Conservation (phyloP, 768 basidiomycete genomes). For the Lactarius pseudohatsudake region DNA sequence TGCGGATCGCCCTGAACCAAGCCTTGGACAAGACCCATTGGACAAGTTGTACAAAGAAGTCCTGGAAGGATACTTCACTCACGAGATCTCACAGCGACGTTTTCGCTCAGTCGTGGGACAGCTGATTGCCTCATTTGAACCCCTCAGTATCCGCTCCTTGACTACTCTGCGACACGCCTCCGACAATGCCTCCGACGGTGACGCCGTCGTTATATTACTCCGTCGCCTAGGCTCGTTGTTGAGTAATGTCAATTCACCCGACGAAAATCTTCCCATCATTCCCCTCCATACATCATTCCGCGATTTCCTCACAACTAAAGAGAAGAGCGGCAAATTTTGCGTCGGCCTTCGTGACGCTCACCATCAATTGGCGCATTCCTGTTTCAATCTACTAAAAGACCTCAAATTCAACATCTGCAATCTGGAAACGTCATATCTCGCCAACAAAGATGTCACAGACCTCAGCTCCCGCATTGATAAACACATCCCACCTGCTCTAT, state of each 20-base stretch:
- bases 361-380: background rate
- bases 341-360: background rate
- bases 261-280: background rate
- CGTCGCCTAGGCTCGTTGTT: background rate
- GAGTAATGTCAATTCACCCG: slow-evolving; percentile 1
- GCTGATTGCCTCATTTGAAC: background rate
- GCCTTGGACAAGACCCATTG: background rate
- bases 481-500: background rate
- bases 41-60: too few relatives aligned
- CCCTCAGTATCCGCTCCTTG: background rate
- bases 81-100: background rate
- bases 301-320: slow-evolving; percentile 1
- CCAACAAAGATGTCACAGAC: background rate
- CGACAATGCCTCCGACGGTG: background rate
- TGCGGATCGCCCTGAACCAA: background rate
- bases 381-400: background rate
- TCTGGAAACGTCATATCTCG: background rate
- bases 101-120: slow-evolving; percentile 4
- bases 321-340: background rate
- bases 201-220: background rate
- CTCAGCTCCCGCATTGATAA: background rate
- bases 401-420: slow-evolving; percentile 10
- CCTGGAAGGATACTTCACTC: too few relatives aligned
- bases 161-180: background rate
- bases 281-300: slow-evolving; percentile 1